A percentile compares a stretch with the other conserved stretches of the same genome.
Conservation (phyloP, 805 yeast species). For the Yarrowia deformans region DNA sequence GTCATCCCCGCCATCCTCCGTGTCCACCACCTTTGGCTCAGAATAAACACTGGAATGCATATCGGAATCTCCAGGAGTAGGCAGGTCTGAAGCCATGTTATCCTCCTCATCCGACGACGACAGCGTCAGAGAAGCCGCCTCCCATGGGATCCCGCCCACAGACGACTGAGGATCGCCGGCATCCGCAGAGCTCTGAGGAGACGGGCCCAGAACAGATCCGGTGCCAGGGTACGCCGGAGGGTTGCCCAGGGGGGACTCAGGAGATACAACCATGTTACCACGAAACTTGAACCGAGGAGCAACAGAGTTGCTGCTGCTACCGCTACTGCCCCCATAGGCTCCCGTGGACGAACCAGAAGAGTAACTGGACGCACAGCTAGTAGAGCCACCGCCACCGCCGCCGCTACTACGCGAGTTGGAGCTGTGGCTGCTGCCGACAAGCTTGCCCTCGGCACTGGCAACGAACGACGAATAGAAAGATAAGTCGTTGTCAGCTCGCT, state of each 20-base stretch:
- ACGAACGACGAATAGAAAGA: slow-evolving; percentile 21
- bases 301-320: slow-evolving; percentile 22
- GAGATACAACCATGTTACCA: slow-evolving; percentile 20
- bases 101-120: slow-evolving; percentile 33
- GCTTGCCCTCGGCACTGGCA: slow-evolving; percentile 16
- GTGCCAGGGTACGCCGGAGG: slow-evolving; percentile 36
- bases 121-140: slow-evolving; percentile 33
- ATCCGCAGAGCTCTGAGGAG: slow-evolving; percentile 38
- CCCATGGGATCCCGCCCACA: slow-evolving; percentile 32
- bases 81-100: slow-evolving; percentile 17
- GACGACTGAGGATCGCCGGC: slow-evolving; percentile 19
- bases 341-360: slow-evolving; percentile 31
- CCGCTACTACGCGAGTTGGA: slow-evolving; percentile 30
- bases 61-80: slow-evolving; percentile 34
- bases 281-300: slow-evolving; percentile 36
- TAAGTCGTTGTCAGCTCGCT: slow-evolving; percentile 24
- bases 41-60: slow-evolving; percentile 34
- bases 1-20: background rate
- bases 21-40: slow-evolving; percentile 19
- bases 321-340: slow-evolving; percentile 16
- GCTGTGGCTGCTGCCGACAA: background rate
- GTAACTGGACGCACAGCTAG: slow-evolving; percentile 31
- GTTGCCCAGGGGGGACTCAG: slow-evolving; percentile 22
- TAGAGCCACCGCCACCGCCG: slow-evolving; percentile 37
- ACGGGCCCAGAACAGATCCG: slow-evolving; percentile 30